Conservation (phyloP, 306 rosid species). For the Hippophae rhamnoides region DNA sequence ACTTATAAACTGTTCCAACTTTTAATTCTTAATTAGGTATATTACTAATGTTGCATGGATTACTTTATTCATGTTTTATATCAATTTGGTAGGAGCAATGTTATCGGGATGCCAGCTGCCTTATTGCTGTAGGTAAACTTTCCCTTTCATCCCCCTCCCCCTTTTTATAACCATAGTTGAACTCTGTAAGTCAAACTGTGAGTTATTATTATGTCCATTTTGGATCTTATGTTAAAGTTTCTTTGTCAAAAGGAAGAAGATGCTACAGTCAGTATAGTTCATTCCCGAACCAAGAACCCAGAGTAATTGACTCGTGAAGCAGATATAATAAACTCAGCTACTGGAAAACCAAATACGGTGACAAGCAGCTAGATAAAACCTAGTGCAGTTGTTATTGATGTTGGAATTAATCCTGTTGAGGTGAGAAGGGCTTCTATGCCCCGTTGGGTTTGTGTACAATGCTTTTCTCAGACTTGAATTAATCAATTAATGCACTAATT, state of each 20-base stretch:
- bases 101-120: conserved; percentile 31
- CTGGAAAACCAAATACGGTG: background rate
- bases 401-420: background rate
- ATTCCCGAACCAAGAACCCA: background rate
- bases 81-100: conserved; percentile 29
- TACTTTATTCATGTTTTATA: too few relatives aligned
- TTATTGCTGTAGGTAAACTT: conserved; percentile 16
- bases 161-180: too few relatives aligned
- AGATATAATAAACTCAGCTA: background rate
- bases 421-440: background rate
- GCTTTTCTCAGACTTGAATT: background rate
- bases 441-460: too few relatives aligned
- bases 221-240: too few relatives aligned
- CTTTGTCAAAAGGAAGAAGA: conserved; percentile 11
- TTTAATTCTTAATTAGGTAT: too few relatives aligned
- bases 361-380: background rate
- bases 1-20: too few relatives aligned
- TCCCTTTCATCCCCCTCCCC: too few relatives aligned
- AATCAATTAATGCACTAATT: background rate
- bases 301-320: background rate
- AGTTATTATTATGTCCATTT: too few relatives aligned
- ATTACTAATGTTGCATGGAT: conserved; percentile 14
- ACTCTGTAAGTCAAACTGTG: too few relatives aligned
- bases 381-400: background rate
- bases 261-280: background rate